These are phyloP conservation scores for Trichoderma virens DNA, from an alignment of 495 filamentous ascomycete genomes.

Conservation along the genomic window DNA sequence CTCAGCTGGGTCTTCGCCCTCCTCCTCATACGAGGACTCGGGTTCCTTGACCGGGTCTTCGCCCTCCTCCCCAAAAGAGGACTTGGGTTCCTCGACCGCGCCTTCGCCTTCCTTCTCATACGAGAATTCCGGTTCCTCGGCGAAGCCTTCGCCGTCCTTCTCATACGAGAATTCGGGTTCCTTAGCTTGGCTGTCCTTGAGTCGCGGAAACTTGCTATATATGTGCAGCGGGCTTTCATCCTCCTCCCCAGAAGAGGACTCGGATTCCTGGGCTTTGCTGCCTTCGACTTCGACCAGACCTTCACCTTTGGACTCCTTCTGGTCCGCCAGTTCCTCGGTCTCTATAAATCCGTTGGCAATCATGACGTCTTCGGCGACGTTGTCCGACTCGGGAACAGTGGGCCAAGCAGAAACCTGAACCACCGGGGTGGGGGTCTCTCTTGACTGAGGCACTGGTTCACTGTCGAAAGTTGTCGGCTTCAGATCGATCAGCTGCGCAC, in stretches of 20 bases:
- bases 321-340: constrained; percentile 4
- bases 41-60: neutral
- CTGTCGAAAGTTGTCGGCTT: neutral
- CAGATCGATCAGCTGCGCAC: neutral
- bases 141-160: neutral
- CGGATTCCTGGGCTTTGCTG: neutral
- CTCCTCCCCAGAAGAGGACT: neutral
- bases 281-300: neutral
- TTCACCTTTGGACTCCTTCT: constrained; percentile 2
- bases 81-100: neutral
- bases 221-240: neutral
- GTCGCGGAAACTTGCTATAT: no score
- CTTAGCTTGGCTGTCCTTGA: neutral
- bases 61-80: neutral
- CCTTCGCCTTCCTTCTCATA: neutral
- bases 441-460: constrained; percentile 2
- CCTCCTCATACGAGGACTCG: neutral
- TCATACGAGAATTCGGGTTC: neutral
- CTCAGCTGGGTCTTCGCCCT: neutral
- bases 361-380: neutral
- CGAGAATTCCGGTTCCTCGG: no score
- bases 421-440: neutral
- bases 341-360: neutral
- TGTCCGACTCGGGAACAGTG: neutral
- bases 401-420: neutral